These are phyloP conservation scores for Trapa incisa DNA, from an alignment of 345 rosid species.

Conservation along the genomic window DNA sequence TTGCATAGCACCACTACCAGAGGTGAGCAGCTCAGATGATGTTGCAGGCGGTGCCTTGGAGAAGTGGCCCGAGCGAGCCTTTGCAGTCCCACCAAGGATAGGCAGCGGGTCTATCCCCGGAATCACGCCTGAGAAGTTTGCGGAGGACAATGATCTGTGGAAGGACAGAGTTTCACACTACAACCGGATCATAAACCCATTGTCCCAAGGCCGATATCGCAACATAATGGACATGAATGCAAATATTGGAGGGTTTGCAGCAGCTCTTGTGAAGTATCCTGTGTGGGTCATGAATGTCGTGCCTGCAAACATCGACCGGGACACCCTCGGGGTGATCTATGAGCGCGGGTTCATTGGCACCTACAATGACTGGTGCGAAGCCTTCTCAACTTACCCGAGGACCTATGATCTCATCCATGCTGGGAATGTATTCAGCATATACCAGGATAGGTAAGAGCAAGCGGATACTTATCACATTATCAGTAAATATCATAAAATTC, in stretches of 20 bases:
- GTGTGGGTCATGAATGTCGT: slow-evolving; percentile 96
- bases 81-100: slow-evolving; percentile 72
- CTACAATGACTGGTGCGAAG: slow-evolving; percentile 96
- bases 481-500: too few species aligned
- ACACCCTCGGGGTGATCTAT: slow-evolving; percentile 68
- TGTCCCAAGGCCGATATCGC: slow-evolving; percentile 61
- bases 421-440: slow-evolving; percentile 60
- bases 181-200: slow-evolving; percentile 38
- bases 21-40: slow-evolving; percentile 53
- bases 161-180: slow-evolving; percentile 54
- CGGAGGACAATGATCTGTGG: slow-evolving; percentile 73
- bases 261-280: slow-evolving; percentile 49
- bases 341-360: slow-evolving; percentile 84
- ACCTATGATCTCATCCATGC: slow-evolving; percentile 96
- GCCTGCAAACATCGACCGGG: slow-evolving; percentile 45
- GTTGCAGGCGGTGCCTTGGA: slow-evolving; percentile 71
- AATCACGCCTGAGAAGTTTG: slow-evolving; percentile 43
- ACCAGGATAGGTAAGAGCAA: slow-evolving; percentile 53
- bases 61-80: slow-evolving; percentile 86
- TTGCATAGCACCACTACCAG: slow-evolving; percentile 74
- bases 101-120: slow-evolving; percentile 56
- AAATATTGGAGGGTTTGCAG: slow-evolving; percentile 91
- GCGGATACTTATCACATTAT: neutral
- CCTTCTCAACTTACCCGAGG: slow-evolving; percentile 92
- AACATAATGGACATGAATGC: slow-evolving; percentile 98